A percentile compares a stretch with the other conserved stretches of the same genome.
Evolutionary conservation across 78 protist species (phyloP).

Genomic region (Guillardia theta): DNA sequence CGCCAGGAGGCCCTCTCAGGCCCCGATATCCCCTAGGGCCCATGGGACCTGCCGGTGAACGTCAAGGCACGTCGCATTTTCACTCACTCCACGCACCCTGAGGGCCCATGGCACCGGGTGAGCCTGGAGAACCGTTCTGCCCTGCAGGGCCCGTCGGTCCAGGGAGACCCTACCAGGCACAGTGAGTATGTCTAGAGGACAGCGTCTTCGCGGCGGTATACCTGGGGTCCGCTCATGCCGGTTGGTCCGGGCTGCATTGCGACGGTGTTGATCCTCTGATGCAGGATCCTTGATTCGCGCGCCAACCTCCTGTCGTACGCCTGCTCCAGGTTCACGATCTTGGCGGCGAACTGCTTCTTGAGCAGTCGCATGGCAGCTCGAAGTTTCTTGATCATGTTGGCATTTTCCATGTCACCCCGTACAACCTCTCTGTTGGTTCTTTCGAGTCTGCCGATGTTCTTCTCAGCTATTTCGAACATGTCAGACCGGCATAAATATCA

Average conservation of each 20-base stretch:
- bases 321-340: background rate
- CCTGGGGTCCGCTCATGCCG: background rate
- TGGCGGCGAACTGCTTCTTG: constrained; percentile 17
- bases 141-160: background rate
- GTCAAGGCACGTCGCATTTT: no score
- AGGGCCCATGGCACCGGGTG: background rate
- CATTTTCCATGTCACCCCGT: constrained; percentile 12
- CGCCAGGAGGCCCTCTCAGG: background rate
- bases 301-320: background rate
- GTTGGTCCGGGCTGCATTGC: constrained; percentile 15
- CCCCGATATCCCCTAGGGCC: background rate
- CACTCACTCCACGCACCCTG: no score
- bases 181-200: no score
- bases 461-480: background rate
- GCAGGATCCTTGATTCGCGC: background rate
- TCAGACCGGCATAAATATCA: background rate
- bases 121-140: background rate
- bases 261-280: constrained; percentile 19
- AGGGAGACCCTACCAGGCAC: background rate
- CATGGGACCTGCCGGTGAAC: background rate
- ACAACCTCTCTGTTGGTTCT: background rate
- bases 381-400: constrained; percentile 13
- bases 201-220: no score
- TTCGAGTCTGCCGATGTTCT: background rate
- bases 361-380: constrained; percentile 1